These are phyloP conservation scores for Pseudocohnilembus persalinus DNA, from an alignment of 169 alveolate species.

Conservation along the genomic window DNA sequence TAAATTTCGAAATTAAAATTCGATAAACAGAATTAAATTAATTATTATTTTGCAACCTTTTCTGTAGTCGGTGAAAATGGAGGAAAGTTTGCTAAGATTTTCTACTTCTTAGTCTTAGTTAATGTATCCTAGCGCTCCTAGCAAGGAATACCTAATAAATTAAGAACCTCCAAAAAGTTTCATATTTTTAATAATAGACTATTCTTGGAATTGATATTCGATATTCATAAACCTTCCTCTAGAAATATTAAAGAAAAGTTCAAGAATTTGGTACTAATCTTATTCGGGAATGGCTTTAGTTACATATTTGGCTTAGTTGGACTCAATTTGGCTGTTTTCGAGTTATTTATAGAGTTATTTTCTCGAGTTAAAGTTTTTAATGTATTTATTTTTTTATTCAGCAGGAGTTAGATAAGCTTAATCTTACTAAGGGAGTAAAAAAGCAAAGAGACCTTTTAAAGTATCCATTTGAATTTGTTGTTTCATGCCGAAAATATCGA, in stretches of 20 bases:
- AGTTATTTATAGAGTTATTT: not conserved
- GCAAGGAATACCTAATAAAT: not conserved
- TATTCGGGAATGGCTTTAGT: not conserved
- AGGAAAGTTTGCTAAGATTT: not conserved
- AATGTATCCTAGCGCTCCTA: not conserved
- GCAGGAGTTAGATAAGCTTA: not conserved
- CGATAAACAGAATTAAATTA: too few species aligned
- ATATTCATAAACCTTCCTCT: not conserved
- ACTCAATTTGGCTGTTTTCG: not conserved
- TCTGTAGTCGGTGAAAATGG: too few species aligned
- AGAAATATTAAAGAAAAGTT: not conserved
- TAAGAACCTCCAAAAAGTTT: not conserved
- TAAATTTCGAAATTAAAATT: too few species aligned
- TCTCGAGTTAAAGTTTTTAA: not conserved
- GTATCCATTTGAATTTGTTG: not conserved
- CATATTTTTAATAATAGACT: not conserved
- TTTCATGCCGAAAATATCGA: not conserved
- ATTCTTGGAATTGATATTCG: not conserved
- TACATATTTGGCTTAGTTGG: not conserved
- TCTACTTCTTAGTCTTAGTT: not conserved
- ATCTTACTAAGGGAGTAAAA: not conserved
- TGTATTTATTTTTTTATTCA: not conserved
- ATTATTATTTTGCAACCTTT: too few species aligned
- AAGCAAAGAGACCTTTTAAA: not conserved
- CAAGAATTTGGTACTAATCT: not conserved